Base-by-base conservation (phyloP, 805 yeast genomes). In the Wickerhamiella cacticola region DNA sequence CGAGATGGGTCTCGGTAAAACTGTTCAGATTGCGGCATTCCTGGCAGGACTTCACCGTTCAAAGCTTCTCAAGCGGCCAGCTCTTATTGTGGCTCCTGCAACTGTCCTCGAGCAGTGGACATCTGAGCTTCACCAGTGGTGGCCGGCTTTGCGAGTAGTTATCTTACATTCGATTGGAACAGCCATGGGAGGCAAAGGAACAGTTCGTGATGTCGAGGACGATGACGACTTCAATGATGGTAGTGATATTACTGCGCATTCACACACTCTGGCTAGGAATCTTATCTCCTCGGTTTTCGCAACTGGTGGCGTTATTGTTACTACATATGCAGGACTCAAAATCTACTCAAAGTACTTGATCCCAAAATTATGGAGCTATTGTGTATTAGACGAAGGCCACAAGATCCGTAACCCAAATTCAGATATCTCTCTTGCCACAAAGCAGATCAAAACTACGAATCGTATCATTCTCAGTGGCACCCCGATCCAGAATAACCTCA, bases 1-100 rank as follows among this genome's bases (percentile, higher is more conserved):
- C 64, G 98, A 92, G 63, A 92, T 92, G 98, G 98, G 98, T 0
- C 66, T 92, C 15, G 98, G 98, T 1, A 92, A 92, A 59, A 92
- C 98, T 0, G 82, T 92, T 45, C 97, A 92, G 60, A 75, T 92
- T 7, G 86, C 87, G 39, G 78, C 96, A 1, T 92, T 89, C 62
- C 59, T 92, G 7, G 96, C 97, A 0, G 92, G 95, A 0, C 68
- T 92, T 34, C 95, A 88, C 58, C 83, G 87, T 61, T 82, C 94
- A 15, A 79, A 81, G 0, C 67, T 75, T 49, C 66, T 89, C 1
- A 73, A 76, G 26, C 81, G 79, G 33, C 98, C 98, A 0, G 81
- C 83, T 0, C 59, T 92, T 29, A 71, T 92, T 36, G 96, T 92
- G 0, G 94, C 96, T 55, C 98, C 98, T 0, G 97, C 97, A 0